A percentile compares a stretch with the other conserved stretches of the same genome.
Evolutionary conservation across 2,329 filamentous ascomycete genomes (phyloP).

Genomic region (Coniochaeta ligniaria): DNA sequence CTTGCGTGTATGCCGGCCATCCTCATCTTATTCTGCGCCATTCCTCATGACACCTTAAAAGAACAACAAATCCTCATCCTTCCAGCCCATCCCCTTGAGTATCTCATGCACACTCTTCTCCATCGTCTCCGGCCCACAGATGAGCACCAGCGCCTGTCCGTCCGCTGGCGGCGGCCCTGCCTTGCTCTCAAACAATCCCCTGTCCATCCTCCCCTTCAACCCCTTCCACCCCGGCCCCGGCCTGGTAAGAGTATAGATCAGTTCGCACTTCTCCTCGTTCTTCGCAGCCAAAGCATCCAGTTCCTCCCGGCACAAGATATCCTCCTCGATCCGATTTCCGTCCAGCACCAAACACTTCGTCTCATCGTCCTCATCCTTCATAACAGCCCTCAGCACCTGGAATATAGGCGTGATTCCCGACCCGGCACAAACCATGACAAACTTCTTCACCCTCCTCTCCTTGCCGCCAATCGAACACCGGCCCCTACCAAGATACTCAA

Average conservation of each 20-base stretch:
- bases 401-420: conserved; percentile 91
- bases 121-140: conserved; percentile 73
- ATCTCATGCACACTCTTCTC: conserved; percentile 58
- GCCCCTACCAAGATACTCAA: conserved; percentile 68
- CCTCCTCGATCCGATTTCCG: conserved; percentile 68
- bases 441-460: conserved; percentile 51
- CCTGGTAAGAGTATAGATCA: conserved; percentile 65
- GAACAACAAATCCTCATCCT: conserved; percentile 65
- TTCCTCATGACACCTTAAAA: conserved; percentile 42
- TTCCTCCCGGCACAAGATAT: conserved; percentile 74
- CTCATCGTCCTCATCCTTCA: conserved; percentile 53
- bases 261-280: conserved; percentile 49
- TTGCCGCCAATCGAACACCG: conserved; percentile 52
- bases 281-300: conserved; percentile 55
- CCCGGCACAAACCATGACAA: conserved; percentile 83
- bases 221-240: conserved; percentile 61
- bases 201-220: conserved; percentile 57
- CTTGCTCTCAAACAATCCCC: conserved; percentile 53
- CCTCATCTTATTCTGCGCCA: background rate
- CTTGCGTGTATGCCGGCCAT: background rate
- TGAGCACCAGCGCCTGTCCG: conserved; percentile 57
- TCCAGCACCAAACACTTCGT: conserved; percentile 69
- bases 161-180: conserved; percentile 31
- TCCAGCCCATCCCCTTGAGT: conserved; percentile 57
- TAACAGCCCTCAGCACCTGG: conserved; percentile 70